These are phyloP conservation scores for Rostrohypoxylon terebratum DNA, from an alignment of 495 filamentous ascomycete genomes.

Conservation along the genomic window DNA sequence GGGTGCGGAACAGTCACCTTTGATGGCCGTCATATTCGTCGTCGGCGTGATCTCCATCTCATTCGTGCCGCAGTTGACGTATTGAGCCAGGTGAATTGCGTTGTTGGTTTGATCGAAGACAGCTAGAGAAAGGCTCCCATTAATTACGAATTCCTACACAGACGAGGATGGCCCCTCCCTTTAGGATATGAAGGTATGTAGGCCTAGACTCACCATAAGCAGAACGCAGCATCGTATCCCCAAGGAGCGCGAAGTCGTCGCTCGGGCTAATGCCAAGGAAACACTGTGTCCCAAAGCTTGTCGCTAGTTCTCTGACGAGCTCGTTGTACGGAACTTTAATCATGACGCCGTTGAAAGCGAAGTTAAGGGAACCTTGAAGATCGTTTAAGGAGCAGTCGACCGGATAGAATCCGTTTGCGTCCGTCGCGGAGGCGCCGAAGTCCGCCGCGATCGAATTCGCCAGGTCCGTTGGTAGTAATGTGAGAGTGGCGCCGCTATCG, in stretches of 20 bases:
- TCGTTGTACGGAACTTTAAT: slow-evolving; percentile 72
- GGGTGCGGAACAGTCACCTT: slow-evolving; percentile 43
- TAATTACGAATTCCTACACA: slow-evolving; percentile 11
- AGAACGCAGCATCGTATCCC: slow-evolving; percentile 92
- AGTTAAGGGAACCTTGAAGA: slow-evolving; percentile 74
- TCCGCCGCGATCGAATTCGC: slow-evolving; percentile 71
- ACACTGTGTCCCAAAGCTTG: slow-evolving; percentile 66
- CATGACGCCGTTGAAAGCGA: slow-evolving; percentile 75
- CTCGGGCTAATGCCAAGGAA: slow-evolving; percentile 82
- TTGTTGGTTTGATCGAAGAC: slow-evolving; percentile 62
- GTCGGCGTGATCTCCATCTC: slow-evolving; percentile 43
- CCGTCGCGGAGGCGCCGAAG: slow-evolving; percentile 67
- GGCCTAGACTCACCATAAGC: slow-evolving; percentile 71
- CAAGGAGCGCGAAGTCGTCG: slow-evolving; percentile 73
- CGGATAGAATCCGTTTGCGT: slow-evolving; percentile 68
- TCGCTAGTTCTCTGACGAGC: slow-evolving; percentile 63
- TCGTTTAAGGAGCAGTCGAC: slow-evolving; percentile 77
- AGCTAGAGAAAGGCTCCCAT: slow-evolving; percentile 40
- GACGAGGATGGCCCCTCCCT: not conserved
- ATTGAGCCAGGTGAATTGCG: slow-evolving; percentile 59
- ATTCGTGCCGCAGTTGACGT: slow-evolving; percentile 58
- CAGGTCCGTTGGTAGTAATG: slow-evolving; percentile 81
- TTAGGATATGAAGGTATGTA: not conserved
- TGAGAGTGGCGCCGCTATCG: slow-evolving; percentile 89
- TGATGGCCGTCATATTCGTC: slow-evolving; percentile 34